Evolutionary conservation across 441 rosid genomes (phyloP).

Genomic region (Eutrema salsugineum): DNA sequence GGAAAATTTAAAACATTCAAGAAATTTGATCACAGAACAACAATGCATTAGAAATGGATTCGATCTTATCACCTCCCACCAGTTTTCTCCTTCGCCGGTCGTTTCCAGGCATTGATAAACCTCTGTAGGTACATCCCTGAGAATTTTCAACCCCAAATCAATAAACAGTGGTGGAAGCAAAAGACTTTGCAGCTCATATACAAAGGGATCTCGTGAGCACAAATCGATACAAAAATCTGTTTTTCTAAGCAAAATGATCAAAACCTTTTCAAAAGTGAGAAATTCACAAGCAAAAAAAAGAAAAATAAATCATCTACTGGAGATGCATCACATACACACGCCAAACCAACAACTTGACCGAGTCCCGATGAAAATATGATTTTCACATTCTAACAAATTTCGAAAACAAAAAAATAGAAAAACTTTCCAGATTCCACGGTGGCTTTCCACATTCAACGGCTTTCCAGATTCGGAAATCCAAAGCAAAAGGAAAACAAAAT

Average conservation of each 20-base stretch:
- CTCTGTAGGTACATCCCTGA: constrained; percentile 74
- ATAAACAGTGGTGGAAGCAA: background rate
- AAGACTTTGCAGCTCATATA: constrained; percentile 10
- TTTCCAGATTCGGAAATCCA: background rate
- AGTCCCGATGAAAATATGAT: constrained; percentile 10
- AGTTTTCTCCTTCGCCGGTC: constrained; percentile 75
- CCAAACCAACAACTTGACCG: background rate
- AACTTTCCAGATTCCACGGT: too few relatives aligned
- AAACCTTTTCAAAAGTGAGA: too few relatives aligned
- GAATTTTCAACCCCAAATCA: constrained; percentile 3
- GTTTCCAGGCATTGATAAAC: constrained; percentile 62
- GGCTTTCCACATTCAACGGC: too few relatives aligned
- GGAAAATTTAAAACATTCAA: background rate
- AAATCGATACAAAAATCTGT: too few relatives aligned
- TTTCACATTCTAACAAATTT: constrained; percentile 13
- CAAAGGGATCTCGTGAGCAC: constrained; percentile 5
- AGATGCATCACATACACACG: too few relatives aligned
- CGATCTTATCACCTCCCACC: constrained; percentile 88
- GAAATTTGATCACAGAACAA: background rate
- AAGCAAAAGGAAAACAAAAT: background rate
- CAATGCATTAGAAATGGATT: background rate
- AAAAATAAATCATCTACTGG: too few relatives aligned
- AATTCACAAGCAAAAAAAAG: too few relatives aligned
- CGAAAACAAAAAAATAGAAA: background rate
- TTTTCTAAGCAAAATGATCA: too few relatives aligned